Evolutionary conservation across 1,139 yeast genomes (phyloP), one percentile per base, ranked within the genome.

Genomic region (Yamadazyma taylorii): DNA sequence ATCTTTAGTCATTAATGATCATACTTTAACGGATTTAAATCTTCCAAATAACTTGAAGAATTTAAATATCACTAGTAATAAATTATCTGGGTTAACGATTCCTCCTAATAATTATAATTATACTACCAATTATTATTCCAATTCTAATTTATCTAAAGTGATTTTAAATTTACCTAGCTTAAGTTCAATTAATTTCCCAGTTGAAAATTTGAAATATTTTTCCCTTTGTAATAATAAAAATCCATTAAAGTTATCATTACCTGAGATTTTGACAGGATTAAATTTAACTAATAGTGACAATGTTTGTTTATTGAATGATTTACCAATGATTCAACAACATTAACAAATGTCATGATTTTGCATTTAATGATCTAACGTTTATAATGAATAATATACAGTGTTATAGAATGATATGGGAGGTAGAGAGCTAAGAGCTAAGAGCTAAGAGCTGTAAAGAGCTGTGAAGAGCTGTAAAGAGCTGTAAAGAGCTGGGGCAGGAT

Each of bases 51-150:
- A 19, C 13, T 29, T 29, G 12, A 5, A 19, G 7, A 16, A 14
- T 27, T 27, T 27, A n/a, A 27, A 27, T 27, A 21, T 27, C 16
- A 16, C 30, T 5, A 27, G 30, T 16, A 12, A 27, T 9, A 27
- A 11, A 16, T 27, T 27, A 16, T 15, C 30, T 27, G 30, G 30
- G 9, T 27, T 27, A 21, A 27, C 30, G 4, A 27, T 27, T 27
- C 30, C 30, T 27, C 30, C 30, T 9, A 27, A 27, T n/a, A 27
- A 27, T n/a, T 27, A 27, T 16, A 27, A 27, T 17, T 27, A 27
- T 12, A 27, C 30, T 11, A 27, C 6, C 10, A 27, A 27, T n/a
- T 27, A 27, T 12, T 27, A 27, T n/a, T 27, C 30, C 19, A 27
- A 27, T 27, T 27, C 30, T 11, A 27, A 27, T 12, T 15, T 27